These are phyloP conservation scores for Chlamydomonas incerta DNA, from an alignment of 139 green algal genomes.

Conservation along the genomic window DNA sequence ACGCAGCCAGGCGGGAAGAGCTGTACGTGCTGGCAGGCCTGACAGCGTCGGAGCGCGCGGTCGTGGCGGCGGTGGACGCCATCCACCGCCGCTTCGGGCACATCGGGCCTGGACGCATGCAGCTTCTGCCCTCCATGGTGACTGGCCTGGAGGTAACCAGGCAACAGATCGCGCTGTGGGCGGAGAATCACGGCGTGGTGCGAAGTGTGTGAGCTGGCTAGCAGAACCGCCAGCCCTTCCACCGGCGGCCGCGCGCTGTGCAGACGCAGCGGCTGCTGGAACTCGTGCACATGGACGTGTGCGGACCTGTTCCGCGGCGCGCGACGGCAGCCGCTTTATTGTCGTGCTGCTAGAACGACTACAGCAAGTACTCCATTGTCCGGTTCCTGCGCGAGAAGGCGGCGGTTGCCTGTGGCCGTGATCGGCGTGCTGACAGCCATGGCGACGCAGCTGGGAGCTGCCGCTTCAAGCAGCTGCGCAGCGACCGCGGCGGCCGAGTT, in stretches of 20 bases:
- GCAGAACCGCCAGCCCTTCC: background rate
- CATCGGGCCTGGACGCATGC: background rate
- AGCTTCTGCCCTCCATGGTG: background rate
- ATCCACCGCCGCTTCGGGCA: background rate
- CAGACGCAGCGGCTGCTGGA: background rate
- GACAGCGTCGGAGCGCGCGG: too few species aligned
- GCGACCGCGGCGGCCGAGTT: constrained; percentile 30
- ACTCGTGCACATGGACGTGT: constrained; percentile 43
- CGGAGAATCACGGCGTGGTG: background rate
- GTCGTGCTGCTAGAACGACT: constrained; percentile 28
- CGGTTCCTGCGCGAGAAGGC: background rate
- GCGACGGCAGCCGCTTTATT: background rate
- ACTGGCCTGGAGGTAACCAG: background rate
- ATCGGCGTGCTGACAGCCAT: background rate
- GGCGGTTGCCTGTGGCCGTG: background rate
- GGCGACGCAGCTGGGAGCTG: too few species aligned
- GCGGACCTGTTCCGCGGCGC: background rate
- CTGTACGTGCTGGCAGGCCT: too few species aligned
- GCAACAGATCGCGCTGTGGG: background rate
- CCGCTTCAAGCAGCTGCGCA: background rate
- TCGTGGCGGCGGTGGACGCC: too few species aligned
- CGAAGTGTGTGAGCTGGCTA: background rate
- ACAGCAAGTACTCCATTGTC: background rate
- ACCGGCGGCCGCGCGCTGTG: background rate
- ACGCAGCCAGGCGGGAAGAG: too few species aligned